A percentile compares a stretch with the other conserved stretches of the same genome.
Conservation (phyloP, 352 stramenopile species). For the Globisporangium carolinianum region DNA sequence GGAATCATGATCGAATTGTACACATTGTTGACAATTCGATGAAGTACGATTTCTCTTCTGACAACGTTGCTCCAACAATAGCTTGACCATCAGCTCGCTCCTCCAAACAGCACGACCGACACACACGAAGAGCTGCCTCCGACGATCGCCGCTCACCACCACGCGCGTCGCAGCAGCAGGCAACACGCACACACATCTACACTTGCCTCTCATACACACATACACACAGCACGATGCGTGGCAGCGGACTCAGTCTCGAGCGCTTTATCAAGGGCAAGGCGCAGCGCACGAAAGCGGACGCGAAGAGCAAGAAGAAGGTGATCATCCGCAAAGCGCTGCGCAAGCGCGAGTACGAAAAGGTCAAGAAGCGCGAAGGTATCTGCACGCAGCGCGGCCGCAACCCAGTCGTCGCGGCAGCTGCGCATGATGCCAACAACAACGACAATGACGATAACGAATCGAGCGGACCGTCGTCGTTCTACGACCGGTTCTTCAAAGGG, state of each 20-base stretch:
- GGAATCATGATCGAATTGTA: too few relatives aligned
- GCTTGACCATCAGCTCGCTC: too few relatives aligned
- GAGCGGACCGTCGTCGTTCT: slow-evolving; percentile 47
- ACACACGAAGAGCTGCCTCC: too few relatives aligned
- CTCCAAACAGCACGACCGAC: too few relatives aligned
- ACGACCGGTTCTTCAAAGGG: slow-evolving; percentile 72
- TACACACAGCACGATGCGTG: slow-evolving; percentile 30
- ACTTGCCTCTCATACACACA: background rate
- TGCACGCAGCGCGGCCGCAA: slow-evolving; percentile 13
- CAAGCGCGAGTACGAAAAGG: slow-evolving; percentile 74
- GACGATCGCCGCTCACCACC: too few relatives aligned
- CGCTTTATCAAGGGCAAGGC: slow-evolving; percentile 84
- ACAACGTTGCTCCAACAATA: too few relatives aligned
- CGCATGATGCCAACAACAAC: slow-evolving; percentile 9
- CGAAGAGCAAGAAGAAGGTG: slow-evolving; percentile 78
- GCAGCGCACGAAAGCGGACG: slow-evolving; percentile 68
- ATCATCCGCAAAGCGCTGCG: slow-evolving; percentile 79
- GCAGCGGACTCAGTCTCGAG: slow-evolving; percentile 79
- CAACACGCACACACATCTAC: too few relatives aligned
- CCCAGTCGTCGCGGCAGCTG: background rate
- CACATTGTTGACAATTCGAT: too few relatives aligned
- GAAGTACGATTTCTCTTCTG: too few relatives aligned
- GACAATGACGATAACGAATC: slow-evolving; percentile 4
- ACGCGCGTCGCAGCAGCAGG: too few relatives aligned
- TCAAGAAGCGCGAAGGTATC: slow-evolving; percentile 53